Conservation (phyloP, 257 asterid genomes). For the Osmanthus fragrans region DNA sequence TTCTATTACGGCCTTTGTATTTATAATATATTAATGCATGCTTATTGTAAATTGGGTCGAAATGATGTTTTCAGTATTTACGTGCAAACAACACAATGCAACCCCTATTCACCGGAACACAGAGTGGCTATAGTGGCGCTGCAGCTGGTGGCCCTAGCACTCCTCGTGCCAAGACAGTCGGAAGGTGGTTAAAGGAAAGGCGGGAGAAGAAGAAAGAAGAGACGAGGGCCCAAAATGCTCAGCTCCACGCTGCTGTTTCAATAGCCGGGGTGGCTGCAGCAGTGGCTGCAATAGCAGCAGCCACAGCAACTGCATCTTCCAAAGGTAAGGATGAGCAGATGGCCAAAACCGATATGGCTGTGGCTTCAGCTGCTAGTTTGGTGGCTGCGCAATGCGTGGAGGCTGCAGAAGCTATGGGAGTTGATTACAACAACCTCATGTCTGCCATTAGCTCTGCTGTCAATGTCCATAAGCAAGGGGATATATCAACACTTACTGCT, state of each 20-base stretch:
- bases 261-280: slow-evolving; percentile 97
- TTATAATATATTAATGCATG: background rate
- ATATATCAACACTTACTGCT: slow-evolving; percentile 92
- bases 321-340: slow-evolving; percentile 67
- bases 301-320: slow-evolving; percentile 80
- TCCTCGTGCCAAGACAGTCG: slow-evolving; percentile 89
- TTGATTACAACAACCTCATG: slow-evolving; percentile 88
- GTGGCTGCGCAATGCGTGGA: slow-evolving; percentile 98
- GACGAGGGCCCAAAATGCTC: slow-evolving; percentile 85
- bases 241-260: slow-evolving; percentile 84
- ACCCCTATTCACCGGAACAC: slow-evolving; percentile 75
- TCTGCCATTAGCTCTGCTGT: slow-evolving; percentile 97
- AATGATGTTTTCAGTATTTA: slow-evolving; percentile 54
- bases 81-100: slow-evolving; percentile 88
- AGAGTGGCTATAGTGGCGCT: slow-evolving; percentile 44
- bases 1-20: background rate
- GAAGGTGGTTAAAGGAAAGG: slow-evolving; percentile 93
- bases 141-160: slow-evolving; percentile 58
- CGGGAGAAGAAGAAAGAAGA: slow-evolving; percentile 95
- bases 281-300: slow-evolving; percentile 89
- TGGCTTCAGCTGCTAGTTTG: slow-evolving; percentile 94
- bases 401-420: slow-evolving; percentile 93
- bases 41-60: background rate
- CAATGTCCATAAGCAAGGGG: slow-evolving; percentile 82
- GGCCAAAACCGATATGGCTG: slow-evolving; percentile 86